phyloP scores from a whole-genome alignment of 345 rosid species.

The Eucalyptus globulus region DNA sequence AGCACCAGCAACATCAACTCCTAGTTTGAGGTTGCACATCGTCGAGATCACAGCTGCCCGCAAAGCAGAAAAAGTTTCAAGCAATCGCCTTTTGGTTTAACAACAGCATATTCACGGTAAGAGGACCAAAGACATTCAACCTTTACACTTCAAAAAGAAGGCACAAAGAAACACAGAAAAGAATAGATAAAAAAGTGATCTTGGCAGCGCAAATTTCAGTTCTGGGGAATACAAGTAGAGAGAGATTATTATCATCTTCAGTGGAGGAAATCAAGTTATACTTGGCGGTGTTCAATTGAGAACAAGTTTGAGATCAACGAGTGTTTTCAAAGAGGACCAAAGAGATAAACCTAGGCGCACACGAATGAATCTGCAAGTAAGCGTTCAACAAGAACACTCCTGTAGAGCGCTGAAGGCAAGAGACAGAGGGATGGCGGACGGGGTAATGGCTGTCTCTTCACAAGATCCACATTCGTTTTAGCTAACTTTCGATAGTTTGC shows the following conservation, averaged over 20 bases:
- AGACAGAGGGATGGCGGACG: background rate
- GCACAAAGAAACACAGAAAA: background rate
- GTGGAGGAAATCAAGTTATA: background rate
- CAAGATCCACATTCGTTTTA: background rate
- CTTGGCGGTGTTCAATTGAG: background rate
- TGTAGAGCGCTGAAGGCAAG: background rate
- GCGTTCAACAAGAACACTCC: background rate
- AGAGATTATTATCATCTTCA: background rate
- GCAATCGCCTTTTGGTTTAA: background rate
- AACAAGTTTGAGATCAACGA: background rate
- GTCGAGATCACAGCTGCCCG: conserved; percentile 7
- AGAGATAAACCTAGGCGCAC: background rate
- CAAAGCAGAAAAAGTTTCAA: background rate
- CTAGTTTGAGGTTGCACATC: conserved; percentile 79
- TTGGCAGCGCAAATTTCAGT: background rate
- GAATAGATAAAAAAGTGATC: background rate
- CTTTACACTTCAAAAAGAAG: background rate
- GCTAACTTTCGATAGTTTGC: background rate
- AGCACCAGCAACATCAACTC: conserved; percentile 78
- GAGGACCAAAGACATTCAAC: background rate
- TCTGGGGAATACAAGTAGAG: background rate
- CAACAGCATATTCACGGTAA: background rate
- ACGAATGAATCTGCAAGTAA: background rate
- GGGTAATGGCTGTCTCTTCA: background rate
- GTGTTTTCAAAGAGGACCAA: background rate